These are phyloP conservation scores for Besnoitia besnoiti DNA, from an alignment of 169 alveolate species.

Conservation along the genomic window DNA sequence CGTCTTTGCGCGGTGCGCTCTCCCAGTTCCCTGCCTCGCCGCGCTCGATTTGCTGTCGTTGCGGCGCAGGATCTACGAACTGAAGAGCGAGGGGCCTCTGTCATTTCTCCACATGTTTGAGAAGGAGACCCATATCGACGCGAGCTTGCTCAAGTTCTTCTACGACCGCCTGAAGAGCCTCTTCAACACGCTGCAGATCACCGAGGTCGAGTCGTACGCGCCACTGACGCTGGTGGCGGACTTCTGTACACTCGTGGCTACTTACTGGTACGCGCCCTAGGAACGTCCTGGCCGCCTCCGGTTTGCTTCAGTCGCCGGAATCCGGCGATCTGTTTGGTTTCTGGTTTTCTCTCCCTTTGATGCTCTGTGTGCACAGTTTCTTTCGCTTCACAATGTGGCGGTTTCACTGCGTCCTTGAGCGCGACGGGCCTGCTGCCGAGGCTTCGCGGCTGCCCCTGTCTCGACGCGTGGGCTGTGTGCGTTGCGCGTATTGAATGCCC, in stretches of 20 bases:
- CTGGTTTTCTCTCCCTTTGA: not conserved
- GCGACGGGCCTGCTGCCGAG: not conserved
- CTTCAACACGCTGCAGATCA: conserved; percentile 77
- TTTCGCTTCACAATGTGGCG: not conserved
- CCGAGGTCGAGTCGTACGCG: conserved; percentile 75
- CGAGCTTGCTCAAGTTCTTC: conserved; percentile 82
- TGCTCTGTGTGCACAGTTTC: not conserved
- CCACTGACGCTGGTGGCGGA: conserved; percentile 80
- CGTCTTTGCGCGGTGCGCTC: not conserved
- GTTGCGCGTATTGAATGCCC: not conserved
- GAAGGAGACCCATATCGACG: conserved; percentile 79
- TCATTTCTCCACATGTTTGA: conserved; percentile 86
- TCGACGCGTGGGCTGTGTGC: too few relatives aligned
- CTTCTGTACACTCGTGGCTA: conserved; percentile 93
- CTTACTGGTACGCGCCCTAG: conserved; percentile 75
- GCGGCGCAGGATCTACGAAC: conserved; percentile 75
- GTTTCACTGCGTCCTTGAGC: not conserved
- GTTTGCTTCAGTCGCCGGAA: too few relatives aligned
- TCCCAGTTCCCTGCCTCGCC: not conserved
- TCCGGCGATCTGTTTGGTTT: not conserved
- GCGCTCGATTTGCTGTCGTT: not conserved
- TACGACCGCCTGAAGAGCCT: conserved; percentile 82
- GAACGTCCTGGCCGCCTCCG: not conserved
- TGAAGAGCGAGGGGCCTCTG: conserved; percentile 93
- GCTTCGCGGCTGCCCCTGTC: not conserved